Evolutionary conservation across 257 asterid genomes (phyloP), one percentile per base, ranked within the genome.

Genomic region (Anisodus tanguticus): DNA sequence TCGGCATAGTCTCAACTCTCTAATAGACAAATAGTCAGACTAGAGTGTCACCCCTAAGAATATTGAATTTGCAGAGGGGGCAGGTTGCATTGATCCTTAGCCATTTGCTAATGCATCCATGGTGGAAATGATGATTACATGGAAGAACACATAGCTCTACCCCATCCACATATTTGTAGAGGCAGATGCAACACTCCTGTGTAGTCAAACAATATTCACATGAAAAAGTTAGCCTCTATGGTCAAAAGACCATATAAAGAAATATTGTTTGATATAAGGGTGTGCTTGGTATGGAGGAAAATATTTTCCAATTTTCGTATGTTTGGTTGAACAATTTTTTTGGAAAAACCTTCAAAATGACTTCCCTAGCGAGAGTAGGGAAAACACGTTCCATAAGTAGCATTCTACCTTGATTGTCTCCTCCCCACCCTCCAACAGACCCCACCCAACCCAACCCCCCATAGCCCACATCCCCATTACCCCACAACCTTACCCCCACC

Each of bases 111-210:
- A 95, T 88, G 93, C 98, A 95, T 70, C 84, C 86, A 80, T 85
- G 87, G 93, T 95, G 98, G 92, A 95, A 95, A 89, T 94, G 98
- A 90, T 95, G 99, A 87, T 90, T 88, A 93, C 98, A 95, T 35
- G 98, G 98, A 62, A 95, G 95, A 6, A 89, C 85, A 81, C 97
- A 92, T 59, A 95, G 76, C 89, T 95, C 98, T 12, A 88, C 94
- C 69, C 99, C 99, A 31, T 94, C 91, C 17, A 80, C 84, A 51
- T 95, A 95, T 82, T 87, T 89, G 87, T 87, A 89, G 35, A 95
- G 97, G 93, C 99, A 95, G 69, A 95, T 95, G 87, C 99, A 94
- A 88, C 99, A 95, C 82, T 95, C 99, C 99, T 95, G 83, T 81
- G 83, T 31, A 31, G 82, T 15, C 54, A 83, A 80, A 51, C 8